These are phyloP conservation scores for Linnemannia exigua DNA, from an alignment of 192 early-diverging fungal species.

Conservation along the genomic window DNA sequence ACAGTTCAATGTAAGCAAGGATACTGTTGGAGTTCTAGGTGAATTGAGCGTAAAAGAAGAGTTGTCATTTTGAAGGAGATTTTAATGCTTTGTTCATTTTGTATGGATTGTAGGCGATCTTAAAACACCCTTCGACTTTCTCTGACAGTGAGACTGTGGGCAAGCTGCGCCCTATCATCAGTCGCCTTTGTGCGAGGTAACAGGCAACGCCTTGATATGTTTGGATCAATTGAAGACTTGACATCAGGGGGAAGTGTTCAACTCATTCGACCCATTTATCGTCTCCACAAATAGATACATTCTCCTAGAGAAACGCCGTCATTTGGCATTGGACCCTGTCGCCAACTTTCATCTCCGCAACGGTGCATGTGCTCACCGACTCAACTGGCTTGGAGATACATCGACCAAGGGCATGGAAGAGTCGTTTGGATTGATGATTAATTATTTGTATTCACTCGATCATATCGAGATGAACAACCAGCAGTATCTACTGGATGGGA, in stretches of 20 bases:
- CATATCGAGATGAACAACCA: conserved; percentile 88
- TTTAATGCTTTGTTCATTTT: neutral
- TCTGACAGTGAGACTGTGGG: conserved; percentile 24
- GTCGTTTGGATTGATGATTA: conserved; percentile 95
- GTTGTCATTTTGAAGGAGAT: too few species aligned
- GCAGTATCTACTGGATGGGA: conserved; percentile 74
- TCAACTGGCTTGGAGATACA: conserved; percentile 92
- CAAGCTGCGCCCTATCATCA: conserved; percentile 69
- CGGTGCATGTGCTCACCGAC: conserved; percentile 87
- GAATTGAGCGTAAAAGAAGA: neutral
- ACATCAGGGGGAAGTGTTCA: neutral
- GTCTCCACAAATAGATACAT: conserved; percentile 64
- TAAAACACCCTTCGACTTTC: conserved; percentile 27
- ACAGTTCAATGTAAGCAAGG: conserved; percentile 31
- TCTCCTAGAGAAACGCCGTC: conserved; percentile 75
- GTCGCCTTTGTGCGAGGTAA: conserved; percentile 71
- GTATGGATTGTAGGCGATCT: conserved; percentile 15
- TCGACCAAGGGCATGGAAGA: conserved; percentile 84
- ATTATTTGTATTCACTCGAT: conserved; percentile 88
- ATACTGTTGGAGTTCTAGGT: too few species aligned
- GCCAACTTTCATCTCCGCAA: conserved; percentile 97
- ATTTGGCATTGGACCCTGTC: conserved; percentile 87
- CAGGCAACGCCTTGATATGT: neutral
- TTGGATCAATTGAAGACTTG: neutral
- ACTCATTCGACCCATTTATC: neutral